phyloP scores from a whole-genome alignment of 345 rosid genomes.

The Eucalyptus pauciflora region DNA sequence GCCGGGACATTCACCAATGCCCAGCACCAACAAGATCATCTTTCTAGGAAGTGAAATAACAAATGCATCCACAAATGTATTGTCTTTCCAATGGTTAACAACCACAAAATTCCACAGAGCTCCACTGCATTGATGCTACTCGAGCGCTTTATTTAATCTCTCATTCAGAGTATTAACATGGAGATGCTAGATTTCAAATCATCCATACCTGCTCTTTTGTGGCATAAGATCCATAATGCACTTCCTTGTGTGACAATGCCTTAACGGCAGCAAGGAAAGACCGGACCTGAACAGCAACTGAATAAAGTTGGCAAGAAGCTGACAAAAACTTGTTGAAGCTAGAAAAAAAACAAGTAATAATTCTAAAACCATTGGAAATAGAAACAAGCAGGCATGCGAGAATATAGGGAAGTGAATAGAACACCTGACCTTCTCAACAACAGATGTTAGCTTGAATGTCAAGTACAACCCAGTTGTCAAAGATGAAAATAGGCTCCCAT shows the following conservation, averaged over 20 bases:
- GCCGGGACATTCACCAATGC: neutral
- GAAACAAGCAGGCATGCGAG: neutral
- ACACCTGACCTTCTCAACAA: slow-evolving; percentile 54
- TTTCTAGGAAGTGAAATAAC: neutral
- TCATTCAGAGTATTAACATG: neutral
- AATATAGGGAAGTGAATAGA: neutral
- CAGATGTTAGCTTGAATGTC: slow-evolving; percentile 78
- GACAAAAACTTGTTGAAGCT: neutral
- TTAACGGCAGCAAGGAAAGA: slow-evolving; percentile 32
- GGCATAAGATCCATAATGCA: slow-evolving; percentile 51
- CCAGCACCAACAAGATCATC: neutral
- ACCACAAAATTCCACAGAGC: neutral
- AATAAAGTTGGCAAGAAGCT: neutral
- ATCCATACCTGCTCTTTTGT: slow-evolving; percentile 41
- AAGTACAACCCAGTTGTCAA: slow-evolving; percentile 71
- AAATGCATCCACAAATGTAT: neutral
- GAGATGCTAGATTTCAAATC: neutral
- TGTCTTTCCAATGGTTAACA: neutral
- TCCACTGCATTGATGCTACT: neutral
- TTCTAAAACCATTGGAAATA: neutral
- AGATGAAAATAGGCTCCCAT: slow-evolving; percentile 84
- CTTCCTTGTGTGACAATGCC: slow-evolving; percentile 39
- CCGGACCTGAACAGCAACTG: slow-evolving; percentile 22
- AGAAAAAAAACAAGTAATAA: neutral
- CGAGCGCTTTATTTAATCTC: neutral